phyloP scores from a whole-genome alignment of 306 rosid genomes.

The barrel medic (Medicago truncatula) region MtrunA17r5.0-ANR NC_053042.1:40749001-40749500 shows the following conservation, averaged over 20 bases:
- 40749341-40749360: slow-evolving; percentile 13
- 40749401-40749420: slow-evolving; percentile 11
- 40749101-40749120: slow-evolving; percentile 90
- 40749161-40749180: slow-evolving; percentile 97
- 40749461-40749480: slow-evolving; percentile 15
- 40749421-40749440: slow-evolving; percentile 27
- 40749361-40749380: neutral
- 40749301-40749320: slow-evolving; percentile 19
- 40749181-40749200: slow-evolving; percentile 90
- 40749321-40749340: neutral
- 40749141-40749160: slow-evolving; percentile 95
- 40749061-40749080: slow-evolving; percentile 2
- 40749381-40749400: slow-evolving; percentile 7
- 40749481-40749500: slow-evolving; percentile 40
- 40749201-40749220: slow-evolving; percentile 32
- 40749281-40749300: slow-evolving; percentile 31
- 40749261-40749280: slow-evolving; percentile 14
- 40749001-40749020: slow-evolving; percentile 1
- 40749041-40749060: slow-evolving; percentile 20
- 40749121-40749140: slow-evolving; percentile 83
- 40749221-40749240: slow-evolving; percentile 8
- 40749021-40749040: neutral
- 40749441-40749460: slow-evolving; percentile 19
- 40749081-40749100: slow-evolving; percentile 33
- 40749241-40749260: slow-evolving; percentile 21